phyloP scores from a whole-genome alignment of 139 green algal species.

The Chlorella sp. region DNA sequence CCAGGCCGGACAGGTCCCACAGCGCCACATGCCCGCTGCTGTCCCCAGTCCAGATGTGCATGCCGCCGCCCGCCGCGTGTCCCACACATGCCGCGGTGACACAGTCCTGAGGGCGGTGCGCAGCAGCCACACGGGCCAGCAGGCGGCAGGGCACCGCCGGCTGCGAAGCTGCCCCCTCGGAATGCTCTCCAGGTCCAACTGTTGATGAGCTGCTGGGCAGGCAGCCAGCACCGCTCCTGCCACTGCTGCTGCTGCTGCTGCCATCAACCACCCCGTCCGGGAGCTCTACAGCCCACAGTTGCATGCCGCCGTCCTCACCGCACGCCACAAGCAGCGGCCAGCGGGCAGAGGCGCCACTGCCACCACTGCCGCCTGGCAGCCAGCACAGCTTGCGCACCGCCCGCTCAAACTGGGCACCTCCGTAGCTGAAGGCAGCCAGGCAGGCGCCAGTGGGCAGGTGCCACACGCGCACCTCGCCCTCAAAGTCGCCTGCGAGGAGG shows the following conservation, averaged over 20 bases:
- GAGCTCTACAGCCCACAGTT: conserved; percentile 64
- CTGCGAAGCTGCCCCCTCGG: background rate
- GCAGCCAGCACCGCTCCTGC: background rate
- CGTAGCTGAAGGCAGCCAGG: background rate
- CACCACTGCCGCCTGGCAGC: background rate
- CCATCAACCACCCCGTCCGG: background rate
- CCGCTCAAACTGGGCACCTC: conserved; percentile 11
- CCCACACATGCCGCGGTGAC: conserved; percentile 45
- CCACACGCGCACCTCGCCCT: conserved; percentile 53
- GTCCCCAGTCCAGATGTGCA: conserved; percentile 63
- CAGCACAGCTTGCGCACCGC: conserved; percentile 26
- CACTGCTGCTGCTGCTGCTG: no score
- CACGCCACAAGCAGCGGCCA: conserved; percentile 60
- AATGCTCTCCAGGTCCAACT: no score
- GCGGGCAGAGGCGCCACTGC: background rate
- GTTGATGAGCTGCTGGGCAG: background rate
- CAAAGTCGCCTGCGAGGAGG: conserved; percentile 71
- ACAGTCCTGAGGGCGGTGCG: conserved; percentile 51
- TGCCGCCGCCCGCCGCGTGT: background rate
- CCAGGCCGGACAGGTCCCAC: conserved; percentile 54
- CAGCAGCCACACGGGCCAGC: conserved; percentile 57
- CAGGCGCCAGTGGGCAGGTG: conserved; percentile 15
- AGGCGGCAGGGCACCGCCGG: conserved; percentile 37
- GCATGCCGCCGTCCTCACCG: conserved; percentile 70
- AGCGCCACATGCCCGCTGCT: conserved; percentile 71